Conservation (phyloP, 2,329 filamentous ascomycete species). For the Ceratocystis cacaofunesta region DNA sequence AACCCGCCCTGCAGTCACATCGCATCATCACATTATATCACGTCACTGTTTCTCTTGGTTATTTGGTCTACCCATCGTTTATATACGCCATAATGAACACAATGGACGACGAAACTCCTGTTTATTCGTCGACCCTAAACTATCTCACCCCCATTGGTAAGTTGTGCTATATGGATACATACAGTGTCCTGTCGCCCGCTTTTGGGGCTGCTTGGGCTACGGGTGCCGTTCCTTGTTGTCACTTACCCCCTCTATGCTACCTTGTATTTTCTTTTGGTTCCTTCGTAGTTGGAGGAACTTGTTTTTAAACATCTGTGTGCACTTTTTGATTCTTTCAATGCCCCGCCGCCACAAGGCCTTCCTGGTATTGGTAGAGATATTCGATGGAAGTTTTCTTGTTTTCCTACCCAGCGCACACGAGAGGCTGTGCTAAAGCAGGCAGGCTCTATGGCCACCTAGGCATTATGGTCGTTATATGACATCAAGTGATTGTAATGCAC, state of each 20-base stretch:
- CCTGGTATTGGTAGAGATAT: too few relatives aligned
- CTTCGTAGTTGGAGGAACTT: not conserved
- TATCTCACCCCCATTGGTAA: constrained; percentile 2
- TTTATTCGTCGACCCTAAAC: not conserved
- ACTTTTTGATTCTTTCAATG: not conserved
- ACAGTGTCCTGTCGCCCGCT: not conserved
- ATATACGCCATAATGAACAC: not conserved
- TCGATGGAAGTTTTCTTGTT: too few relatives aligned
- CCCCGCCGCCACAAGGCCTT: too few relatives aligned
- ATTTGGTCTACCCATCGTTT: not conserved
- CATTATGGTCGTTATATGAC: not conserved
- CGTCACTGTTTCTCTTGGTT: not conserved
- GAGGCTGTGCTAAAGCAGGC: not conserved
- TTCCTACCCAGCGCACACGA: not conserved
- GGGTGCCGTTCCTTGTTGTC: not conserved
- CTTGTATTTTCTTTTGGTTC: not conserved
- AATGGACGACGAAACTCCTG: not conserved
- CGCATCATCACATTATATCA: not conserved
- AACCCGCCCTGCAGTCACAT: not conserved
- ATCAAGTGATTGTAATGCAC: not conserved
- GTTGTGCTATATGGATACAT: not conserved
- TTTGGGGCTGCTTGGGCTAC: not conserved
- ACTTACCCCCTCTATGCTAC: not conserved
- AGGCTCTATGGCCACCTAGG: not conserved
- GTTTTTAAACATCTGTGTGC: not conserved